Percentiles rank a stretch among this genome's conserved stretches.
phyloP scores from a whole-genome alignment of 305 asterid species.

The Nicotiana rustica region DNA sequence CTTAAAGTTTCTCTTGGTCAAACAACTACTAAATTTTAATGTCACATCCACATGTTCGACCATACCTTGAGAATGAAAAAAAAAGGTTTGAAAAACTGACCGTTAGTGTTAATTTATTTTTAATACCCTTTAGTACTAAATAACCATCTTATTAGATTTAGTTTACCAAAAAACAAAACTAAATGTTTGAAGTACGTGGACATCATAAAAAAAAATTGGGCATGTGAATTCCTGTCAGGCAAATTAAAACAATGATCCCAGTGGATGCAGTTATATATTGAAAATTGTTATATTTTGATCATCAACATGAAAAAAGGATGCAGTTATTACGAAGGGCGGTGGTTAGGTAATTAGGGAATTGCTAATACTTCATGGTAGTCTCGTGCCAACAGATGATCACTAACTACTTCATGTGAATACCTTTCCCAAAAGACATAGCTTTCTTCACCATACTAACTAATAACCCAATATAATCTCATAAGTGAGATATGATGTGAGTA shows the following conservation, averaged over 20 bases:
- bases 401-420: slow-evolving; percentile 23
- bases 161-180: not conserved
- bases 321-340: not conserved
- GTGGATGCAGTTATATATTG: too few relatives aligned
- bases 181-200: not conserved
- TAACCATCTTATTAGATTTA: not conserved
- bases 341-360: slow-evolving; percentile 22
- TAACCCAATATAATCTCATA: too few relatives aligned
- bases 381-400: slow-evolving; percentile 25
- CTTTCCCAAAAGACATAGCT: not conserved
- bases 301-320: not conserved
- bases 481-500: too few relatives aligned
- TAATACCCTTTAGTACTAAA: not conserved
- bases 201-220: not conserved
- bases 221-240: slow-evolving; percentile 21
- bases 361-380: slow-evolving; percentile 20
- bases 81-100: not conserved
- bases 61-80: too few relatives aligned
- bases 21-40: not conserved
- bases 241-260: slow-evolving; percentile 13
- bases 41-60: slow-evolving; percentile 18
- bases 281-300: not conserved
- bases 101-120: not conserved
- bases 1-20: not conserved
- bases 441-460: not conserved